Evolutionary conservation across 371 early-diverging fungal species (phyloP), one percentile per base, ranked within the genome.

Genomic region (Dinochytrium kinnereticum): DNA sequence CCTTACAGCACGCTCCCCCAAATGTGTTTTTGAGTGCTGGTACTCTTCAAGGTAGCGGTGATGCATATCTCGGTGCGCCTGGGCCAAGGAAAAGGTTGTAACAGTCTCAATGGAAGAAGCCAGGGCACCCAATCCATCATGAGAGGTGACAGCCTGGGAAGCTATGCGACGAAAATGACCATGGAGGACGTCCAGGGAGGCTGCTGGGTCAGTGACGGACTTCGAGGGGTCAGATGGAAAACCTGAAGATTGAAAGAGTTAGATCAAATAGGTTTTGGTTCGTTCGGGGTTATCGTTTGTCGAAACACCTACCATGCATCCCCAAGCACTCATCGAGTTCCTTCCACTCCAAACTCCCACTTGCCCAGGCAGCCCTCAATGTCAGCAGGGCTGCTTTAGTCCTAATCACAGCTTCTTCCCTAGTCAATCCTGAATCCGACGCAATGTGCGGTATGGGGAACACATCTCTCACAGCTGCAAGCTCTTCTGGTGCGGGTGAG

Each of bases 391-490:
- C 55, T 15, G 55, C 55, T 26, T 53, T 53, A 26, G 55, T 53
- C 55, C 55, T 13, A 13, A 53, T 26, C 10, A 53, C 26, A 26
- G 55, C 55, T 53, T 53, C 55, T 5, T 53, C 55, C 26, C 5
- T 26, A 5, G 17, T 53, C 13, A 53, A 13, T 15, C 24, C 24
- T 5, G 13, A 13, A 26, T 26, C 55, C n/a, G n/a, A n/a, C 17
- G 26, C 55, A 24, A 53, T 24, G 10, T 26, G 13, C 5, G 55
- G n/a, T 5, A 53, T 26, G 5, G 55, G 55, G 55, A 53, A 53
- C 7, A 53, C 55, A 53, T 53, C 55, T 26, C 55, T 53, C 7
- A 53, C 55, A 26, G 55, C 55, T 53, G 55, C 13, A n/a, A 53
- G 55, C 55, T 53, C 55, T 21, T 53, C 55, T 15, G 55, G 55